Base-by-base conservation (phyloP, 352 stramenopile species). In the Pythium periplocum region DNA sequence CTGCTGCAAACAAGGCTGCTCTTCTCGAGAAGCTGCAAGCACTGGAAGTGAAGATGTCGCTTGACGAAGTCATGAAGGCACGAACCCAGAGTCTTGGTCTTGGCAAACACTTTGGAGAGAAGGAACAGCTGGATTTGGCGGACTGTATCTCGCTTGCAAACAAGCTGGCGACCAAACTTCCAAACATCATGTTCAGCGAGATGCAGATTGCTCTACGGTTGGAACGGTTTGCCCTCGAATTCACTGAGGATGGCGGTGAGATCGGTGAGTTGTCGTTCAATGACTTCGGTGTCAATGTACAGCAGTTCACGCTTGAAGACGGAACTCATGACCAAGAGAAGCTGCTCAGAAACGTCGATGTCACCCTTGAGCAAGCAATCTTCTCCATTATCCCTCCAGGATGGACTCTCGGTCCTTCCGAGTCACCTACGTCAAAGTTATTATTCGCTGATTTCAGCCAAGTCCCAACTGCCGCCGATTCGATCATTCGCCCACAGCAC, bases 141-240 rank as follows among this genome's bases (percentile, higher is more conserved):
- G 58, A 54, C 0, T 59, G 51, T 26, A 55, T 61, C 44, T 38
- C 49, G 9, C 39, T 71, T 36, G 49, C 47, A 26, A 58, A 71
- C 36, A 51, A 71, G 9, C 44, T 65, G 6, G 53, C 30, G 10
- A 45, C 61, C 8, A 67, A 64, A 43, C 58, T 53, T 6, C 50
- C 56, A 4, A 68, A 66, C 45, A 57, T 64, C 26, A 62, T 62
- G 58, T 71, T 71, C 38, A 44, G 36, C 10, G 58, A 60, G 54
- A 71, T 71, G 63, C 37, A 61, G 4, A 64, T 68, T 44, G 48
- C 53, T 6, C 59, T 71, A n/a, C 53, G 55, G 2, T 26, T 71
- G 5, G 53, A 63, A 8, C 50, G 42, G 2, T 64, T 71, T 31
- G 53, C 17, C 6, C 41, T 71, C 4, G 51, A 61, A 26, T 63